A percentile compares a stretch with the other conserved stretches of the same genome.
These are phyloP conservation scores for Harringtonia aguacate DNA, from an alignment of 2,329 filamentous ascomycete genomes.

Conservation along the genomic window DNA sequence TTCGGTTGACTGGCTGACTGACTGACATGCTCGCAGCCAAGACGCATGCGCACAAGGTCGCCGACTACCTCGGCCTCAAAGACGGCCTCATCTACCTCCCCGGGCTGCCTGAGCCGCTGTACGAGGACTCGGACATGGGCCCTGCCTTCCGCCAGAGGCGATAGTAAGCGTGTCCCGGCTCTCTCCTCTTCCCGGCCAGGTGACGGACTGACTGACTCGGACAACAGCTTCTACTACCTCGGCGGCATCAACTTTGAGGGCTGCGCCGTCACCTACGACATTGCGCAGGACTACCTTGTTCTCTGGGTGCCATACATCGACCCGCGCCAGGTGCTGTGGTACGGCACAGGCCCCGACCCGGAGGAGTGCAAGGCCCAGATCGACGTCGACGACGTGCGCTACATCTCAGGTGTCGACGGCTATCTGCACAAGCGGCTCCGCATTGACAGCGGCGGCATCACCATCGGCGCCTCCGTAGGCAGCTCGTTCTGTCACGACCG, in stretches of 20 bases:
- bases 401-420: constrained; percentile 33
- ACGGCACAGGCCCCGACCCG: constrained; percentile 47
- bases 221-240: constrained; percentile 46
- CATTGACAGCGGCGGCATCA: neutral
- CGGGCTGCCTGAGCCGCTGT: constrained; percentile 37
- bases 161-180: constrained; percentile 31
- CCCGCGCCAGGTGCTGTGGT: constrained; percentile 50
- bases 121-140: constrained; percentile 48
- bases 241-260: constrained; percentile 42
- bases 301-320: constrained; percentile 66
- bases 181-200: too few relatives aligned
- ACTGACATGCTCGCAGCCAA: constrained; percentile 29
- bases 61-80: constrained; percentile 33
- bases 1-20: too few relatives aligned
- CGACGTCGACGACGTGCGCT: constrained; percentile 62
- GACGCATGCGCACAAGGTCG: constrained; percentile 46
- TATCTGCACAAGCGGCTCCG: constrained; percentile 39
- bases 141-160: constrained; percentile 45
- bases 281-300: constrained; percentile 48
- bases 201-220: neutral
- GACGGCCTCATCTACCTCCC: constrained; percentile 46
- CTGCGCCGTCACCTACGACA: constrained; percentile 47
- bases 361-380: constrained; percentile 51
- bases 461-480: constrained; percentile 1
- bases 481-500: constrained; percentile 10